Evolutionary conservation across 164 flowering plant genomes (phyloP), one percentile per base, ranked within the genome.

Genomic region (Echeveria elegans): DNA sequence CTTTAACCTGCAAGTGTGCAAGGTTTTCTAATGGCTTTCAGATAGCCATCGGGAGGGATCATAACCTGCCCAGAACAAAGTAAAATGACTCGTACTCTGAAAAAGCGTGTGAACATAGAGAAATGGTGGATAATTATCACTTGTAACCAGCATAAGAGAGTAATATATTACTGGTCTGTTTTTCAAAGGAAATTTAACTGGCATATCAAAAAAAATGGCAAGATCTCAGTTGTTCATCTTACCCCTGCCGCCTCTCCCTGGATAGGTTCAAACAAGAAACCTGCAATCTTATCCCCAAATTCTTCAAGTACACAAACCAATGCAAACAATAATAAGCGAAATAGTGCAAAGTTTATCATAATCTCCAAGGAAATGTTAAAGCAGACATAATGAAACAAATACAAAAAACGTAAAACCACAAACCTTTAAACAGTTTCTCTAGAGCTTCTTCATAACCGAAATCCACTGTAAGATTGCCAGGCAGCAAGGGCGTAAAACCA

Each of bases 181-280:
- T 6, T 56, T 50, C 56, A 12, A 4, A 14, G 19, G 32, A 11
- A 28, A 56, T 26, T 11, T 28, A 26, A 56, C 1, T 56, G 28
- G 32, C 3, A 26, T 10, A 11, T 56, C 14, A 32, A 23, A 31
- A 47, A 23, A 31, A 0, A 1, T 28, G 26, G 23, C 58, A 38
- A 58, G 30, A 56, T 30, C 58, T 11, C 50, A 16, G 72, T 37
- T 56, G 12, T 18, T 53, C 68, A 70, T 26, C 86, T 69, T 88
- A 95, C 96, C 86, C 99, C 99, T 48, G 99, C 99, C 79, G 99
- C 99, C 79, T 95, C 99, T 63, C 99, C 99, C 80, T 95, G 99
- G 71, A 95, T 95, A 40, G 99, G 99, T 77, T 95, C 99, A 77
- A 95, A 95, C 38, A 95, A 78, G 80, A 92, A 95, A 70, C 88